Evolutionary conservation across 2,329 filamentous ascomycete genomes (phyloP), one percentile per base, ranked within the genome.

Genomic region (Colletotrichum trifolii): DNA sequence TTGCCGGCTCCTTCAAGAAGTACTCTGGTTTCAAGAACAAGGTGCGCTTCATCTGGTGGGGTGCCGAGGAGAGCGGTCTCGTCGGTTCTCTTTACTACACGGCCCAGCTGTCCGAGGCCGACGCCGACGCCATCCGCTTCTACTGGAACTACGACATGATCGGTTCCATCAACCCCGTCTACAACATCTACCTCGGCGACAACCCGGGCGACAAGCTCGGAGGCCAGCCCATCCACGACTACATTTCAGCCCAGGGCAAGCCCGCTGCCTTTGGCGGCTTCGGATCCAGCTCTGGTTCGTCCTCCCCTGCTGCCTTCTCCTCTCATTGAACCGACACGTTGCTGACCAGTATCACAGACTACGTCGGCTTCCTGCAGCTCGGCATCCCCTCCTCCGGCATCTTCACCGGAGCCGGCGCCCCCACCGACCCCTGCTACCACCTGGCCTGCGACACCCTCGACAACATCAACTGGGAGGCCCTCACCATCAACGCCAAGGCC

Each of bases 91-190:
- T 77, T 17, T 73, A 80, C 72, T 82, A 82, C 62, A 77, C 74
- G 2, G 62, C 72, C 12, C 71, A 73, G 7, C 74, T 82, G 35
- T 71, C 74, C 10, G 69, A 74, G 25, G 71, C 72, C 2, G 78
- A 82, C 48, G 75, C 76, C 0, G 78, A 85, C 66, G 88, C 87
- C 75, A 87, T 91, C 71, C 81, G 84, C 2, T 86, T 91, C 38
- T 89, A 90, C 78, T 85, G 91, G 73, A 89, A 91, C 78, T 90
- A 89, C 71, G 89, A 91, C 76, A 91, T 91, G 89, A 89, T 91
- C 60, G 81, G 77, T n/a, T 82, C 79, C 13, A 73, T 75, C 4
- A 70, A 72, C n/a, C 77, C 81, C 10, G 68, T 71, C 45, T 82
- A 76, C 70, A 71, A 70, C 57, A 75, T 83, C 8, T 80, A 82